Base-by-base conservation (phyloP, 2,329 filamentous ascomycete species). In the Rhexocercosporidium sp. region DNA sequence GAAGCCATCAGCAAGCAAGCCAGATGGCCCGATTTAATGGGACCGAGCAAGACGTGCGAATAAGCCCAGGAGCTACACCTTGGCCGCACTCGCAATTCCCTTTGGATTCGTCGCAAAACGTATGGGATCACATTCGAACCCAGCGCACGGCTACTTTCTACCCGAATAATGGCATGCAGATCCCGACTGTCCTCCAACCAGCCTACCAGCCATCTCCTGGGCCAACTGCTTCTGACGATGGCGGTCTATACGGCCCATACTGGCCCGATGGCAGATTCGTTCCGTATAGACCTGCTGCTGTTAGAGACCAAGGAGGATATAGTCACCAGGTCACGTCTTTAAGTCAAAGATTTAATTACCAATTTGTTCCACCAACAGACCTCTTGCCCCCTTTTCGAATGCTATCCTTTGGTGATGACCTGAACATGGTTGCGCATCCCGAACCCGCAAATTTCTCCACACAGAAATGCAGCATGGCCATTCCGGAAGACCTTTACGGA, bases 111-210 rank as follows among this genome's bases (percentile, higher is more conserved):
- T 64, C 72, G 18, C 69, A 71, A 16, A 69, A 72, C 54, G 51
- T 72, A 34, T 71, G 72, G 68, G 72, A 74, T 59, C 71, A 74
- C 44, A 69, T 73, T 27, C 62, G 69, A 53, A 70, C 69, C 31
- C 70, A 75, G 37, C 74, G 72, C 62, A 37, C 66, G 51, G 47
- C 70, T 18, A 66, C 70, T 37, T 75, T 74, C 59, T 74, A 74
- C 61, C 66, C 69, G n/a, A 71, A 81, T 68, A 81, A 82, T 60
- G 69, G 68, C 16, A 82, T 85, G 62, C 83, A 84, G 65, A 79
- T 87, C 22, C 86, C 86, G 14, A 88, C 84, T 1, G 86, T 87
- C 9, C 80, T 89, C 16, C 86, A 90, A 57, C 85, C 88, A 34
- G 79, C 84, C 27, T 81, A 87, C 66, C 87, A 88, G 60, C 84